phyloP scores from a whole-genome alignment of 2,329 filamentous ascomycete genomes.

The Penicillium occitanis region DNA sequence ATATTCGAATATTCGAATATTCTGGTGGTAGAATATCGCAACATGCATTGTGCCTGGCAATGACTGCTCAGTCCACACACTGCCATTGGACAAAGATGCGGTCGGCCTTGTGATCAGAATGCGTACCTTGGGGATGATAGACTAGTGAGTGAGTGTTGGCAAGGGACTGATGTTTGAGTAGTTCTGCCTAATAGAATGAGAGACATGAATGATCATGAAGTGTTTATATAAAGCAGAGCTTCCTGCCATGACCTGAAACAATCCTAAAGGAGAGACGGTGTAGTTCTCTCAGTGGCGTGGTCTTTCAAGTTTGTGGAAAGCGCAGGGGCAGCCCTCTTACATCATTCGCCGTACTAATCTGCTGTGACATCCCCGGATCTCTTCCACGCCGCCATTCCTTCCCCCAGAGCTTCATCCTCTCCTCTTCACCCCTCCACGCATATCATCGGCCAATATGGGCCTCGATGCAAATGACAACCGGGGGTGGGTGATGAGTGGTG shows the following conservation, averaged over 20 bases:
- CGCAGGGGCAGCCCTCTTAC: conserved; percentile 23
- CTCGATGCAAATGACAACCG: conserved; percentile 74
- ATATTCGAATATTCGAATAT: not conserved
- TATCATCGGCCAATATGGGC: conserved; percentile 25
- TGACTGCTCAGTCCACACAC: not conserved
- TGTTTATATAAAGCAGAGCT: not conserved
- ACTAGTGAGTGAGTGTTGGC: not conserved
- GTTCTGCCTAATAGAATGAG: not conserved
- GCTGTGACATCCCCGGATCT: no score
- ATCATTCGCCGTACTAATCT: conserved; percentile 24
- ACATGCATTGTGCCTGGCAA: not conserved
- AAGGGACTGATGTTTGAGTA: not conserved
- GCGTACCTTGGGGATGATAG: conserved; percentile 28
- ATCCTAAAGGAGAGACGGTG: not conserved
- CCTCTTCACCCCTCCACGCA: not conserved
- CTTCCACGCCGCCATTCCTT: not conserved
- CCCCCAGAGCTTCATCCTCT: not conserved
- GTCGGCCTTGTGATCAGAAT: conserved; percentile 12
- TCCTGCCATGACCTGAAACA: not conserved
- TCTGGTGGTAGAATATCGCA: not conserved
- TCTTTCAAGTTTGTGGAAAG: not conserved
- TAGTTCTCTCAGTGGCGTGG: not conserved
- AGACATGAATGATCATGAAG: not conserved
- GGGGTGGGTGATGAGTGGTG: conserved; percentile 85
- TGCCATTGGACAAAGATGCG: not conserved